These are phyloP conservation scores for Leccinum imitatum DNA, from an alignment of 768 basidiomycete species.

Conservation along the genomic window DNA sequence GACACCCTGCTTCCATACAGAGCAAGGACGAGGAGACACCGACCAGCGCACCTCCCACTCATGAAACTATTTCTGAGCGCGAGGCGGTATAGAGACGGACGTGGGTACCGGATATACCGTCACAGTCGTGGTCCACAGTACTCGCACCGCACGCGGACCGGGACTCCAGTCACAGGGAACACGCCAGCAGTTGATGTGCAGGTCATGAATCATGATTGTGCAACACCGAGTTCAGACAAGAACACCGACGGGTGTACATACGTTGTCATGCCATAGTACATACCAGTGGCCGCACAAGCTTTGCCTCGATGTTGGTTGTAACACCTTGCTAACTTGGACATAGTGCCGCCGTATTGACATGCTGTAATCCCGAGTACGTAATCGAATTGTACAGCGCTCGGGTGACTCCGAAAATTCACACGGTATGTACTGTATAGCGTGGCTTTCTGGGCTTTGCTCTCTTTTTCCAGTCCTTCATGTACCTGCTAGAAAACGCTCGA, in stretches of 20 bases:
- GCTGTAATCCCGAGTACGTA: too few species aligned
- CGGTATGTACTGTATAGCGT: too few species aligned
- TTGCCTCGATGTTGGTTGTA: too few species aligned
- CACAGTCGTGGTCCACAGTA: neutral
- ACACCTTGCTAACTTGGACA: too few species aligned
- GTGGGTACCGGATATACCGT: neutral
- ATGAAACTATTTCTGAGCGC: neutral
- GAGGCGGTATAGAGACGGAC: constrained; percentile 1
- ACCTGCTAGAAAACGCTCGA: too few species aligned
- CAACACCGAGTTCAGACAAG: neutral
- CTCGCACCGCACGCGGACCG: neutral
- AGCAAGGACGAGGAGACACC: constrained; percentile 5
- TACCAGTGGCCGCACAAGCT: too few species aligned
- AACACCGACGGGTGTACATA: neutral
- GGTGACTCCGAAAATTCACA: too few species aligned
- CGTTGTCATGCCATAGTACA: neutral
- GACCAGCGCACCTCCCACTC: neutral
- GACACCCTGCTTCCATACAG: neutral
- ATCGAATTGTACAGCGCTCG: neutral
- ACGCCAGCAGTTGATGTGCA: neutral
- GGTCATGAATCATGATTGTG: neutral
- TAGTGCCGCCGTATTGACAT: too few species aligned
- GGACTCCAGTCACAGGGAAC: neutral
- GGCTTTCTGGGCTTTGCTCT: too few species aligned
- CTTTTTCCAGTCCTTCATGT: too few species aligned